These are phyloP conservation scores for Cymbidium sinense DNA, from an alignment of 106 monocot genomes.

Conservation along the genomic window DNA sequence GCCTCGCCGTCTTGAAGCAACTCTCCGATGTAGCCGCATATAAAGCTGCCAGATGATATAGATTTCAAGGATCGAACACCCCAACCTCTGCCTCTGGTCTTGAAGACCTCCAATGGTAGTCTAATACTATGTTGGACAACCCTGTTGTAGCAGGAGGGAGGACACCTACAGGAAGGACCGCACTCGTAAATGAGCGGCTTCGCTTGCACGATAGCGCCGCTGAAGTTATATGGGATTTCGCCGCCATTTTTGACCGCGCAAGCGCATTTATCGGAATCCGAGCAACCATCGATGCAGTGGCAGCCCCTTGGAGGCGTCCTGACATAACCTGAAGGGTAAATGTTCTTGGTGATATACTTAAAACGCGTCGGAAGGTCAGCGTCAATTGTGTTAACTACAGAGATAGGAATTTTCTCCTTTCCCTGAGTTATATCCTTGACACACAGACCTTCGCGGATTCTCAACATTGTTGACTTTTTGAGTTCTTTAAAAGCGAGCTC, in stretches of 20 bases:
- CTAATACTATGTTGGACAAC: constrained; percentile 78
- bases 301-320: constrained; percentile 49
- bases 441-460: constrained; percentile 48
- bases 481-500: constrained; percentile 60
- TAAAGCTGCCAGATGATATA: constrained; percentile 82
- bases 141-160: constrained; percentile 71
- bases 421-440: constrained; percentile 72
- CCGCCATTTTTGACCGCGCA: constrained; percentile 88
- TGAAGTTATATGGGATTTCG: constrained; percentile 74
- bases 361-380: constrained; percentile 47
- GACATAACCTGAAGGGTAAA: constrained; percentile 43
- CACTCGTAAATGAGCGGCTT: constrained; percentile 82
- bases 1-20: constrained; percentile 55
- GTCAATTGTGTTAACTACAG: constrained; percentile 64
- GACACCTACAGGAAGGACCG: constrained; percentile 75
- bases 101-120: constrained; percentile 77
- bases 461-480: constrained; percentile 32
- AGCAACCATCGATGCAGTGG: constrained; percentile 56
- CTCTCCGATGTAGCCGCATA: constrained; percentile 86
- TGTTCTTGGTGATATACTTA: constrained; percentile 56
- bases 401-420: constrained; percentile 64
- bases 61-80: constrained; percentile 83
- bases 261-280: constrained; percentile 55
- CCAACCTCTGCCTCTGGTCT: constrained; percentile 71
- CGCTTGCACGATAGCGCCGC: constrained; percentile 79